These are phyloP conservation scores for Pythium biforme DNA, from an alignment of 352 stramenopile genomes.

Conservation along the genomic window DNA sequence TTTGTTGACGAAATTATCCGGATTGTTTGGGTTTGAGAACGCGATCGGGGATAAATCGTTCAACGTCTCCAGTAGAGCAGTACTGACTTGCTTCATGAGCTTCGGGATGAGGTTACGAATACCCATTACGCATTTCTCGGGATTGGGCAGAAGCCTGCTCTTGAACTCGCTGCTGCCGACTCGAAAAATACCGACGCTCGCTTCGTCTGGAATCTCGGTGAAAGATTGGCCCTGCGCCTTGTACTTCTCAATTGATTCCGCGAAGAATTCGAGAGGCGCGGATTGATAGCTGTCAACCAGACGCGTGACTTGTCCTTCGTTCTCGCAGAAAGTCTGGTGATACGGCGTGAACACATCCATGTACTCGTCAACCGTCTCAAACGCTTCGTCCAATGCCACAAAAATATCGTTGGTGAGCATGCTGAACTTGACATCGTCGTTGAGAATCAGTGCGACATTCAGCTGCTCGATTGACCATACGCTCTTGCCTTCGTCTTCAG, in stretches of 20 bases:
- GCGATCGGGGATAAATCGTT: constrained; percentile 80
- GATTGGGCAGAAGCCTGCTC: constrained; percentile 82
- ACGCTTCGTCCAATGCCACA: constrained; percentile 72
- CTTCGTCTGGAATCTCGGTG: constrained; percentile 75
- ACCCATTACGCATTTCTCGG: constrained; percentile 81
- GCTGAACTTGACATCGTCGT: constrained; percentile 81
- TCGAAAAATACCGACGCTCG: constrained; percentile 91
- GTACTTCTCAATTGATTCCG: constrained; percentile 83
- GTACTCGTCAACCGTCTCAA: constrained; percentile 85
- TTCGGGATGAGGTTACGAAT: constrained; percentile 84
- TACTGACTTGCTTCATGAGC: constrained; percentile 87
- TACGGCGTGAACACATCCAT: constrained; percentile 89
- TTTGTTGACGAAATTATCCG: constrained; percentile 86
- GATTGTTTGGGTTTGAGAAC: constrained; percentile 67
- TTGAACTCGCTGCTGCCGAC: constrained; percentile 91
- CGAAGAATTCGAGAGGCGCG: constrained; percentile 76
- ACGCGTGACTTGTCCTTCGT: constrained; percentile 66
- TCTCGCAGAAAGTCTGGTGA: constrained; percentile 83
- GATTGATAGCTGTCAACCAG: constrained; percentile 71
- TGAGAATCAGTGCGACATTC: constrained; percentile 79
- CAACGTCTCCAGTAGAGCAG: constrained; percentile 79
- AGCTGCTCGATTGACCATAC: constrained; percentile 77
- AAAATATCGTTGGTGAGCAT: constrained; percentile 86
- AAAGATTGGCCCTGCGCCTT: constrained; percentile 77
- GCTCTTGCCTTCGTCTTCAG: constrained; percentile 82